Percentiles rank a stretch among this genome's conserved stretches.
Conservation (phyloP, 2,329 filamentous ascomycete species). For the Botrytis elliptica region DNA sequence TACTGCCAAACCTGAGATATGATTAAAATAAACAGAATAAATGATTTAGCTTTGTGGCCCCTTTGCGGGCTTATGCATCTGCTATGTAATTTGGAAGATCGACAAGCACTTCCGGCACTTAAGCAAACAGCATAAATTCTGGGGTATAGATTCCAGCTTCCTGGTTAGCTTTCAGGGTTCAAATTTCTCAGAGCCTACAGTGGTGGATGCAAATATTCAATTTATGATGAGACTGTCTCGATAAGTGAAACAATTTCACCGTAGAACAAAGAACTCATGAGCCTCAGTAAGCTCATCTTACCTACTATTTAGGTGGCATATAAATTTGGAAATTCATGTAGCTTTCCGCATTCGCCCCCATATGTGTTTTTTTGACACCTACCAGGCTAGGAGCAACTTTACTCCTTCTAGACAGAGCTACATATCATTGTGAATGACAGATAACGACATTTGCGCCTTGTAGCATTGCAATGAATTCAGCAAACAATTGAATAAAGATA, state of each 20-base stretch:
- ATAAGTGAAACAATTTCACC: slow-evolving; percentile 29
- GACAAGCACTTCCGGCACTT: slow-evolving; percentile 8
- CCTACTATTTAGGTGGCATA: slow-evolving; percentile 7
- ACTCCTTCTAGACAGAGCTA: slow-evolving; percentile 29
- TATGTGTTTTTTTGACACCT: slow-evolving; percentile 28
- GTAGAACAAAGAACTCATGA: slow-evolving; percentile 29
- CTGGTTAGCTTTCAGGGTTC: slow-evolving; percentile 1
- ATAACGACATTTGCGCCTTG: slow-evolving; percentile 26
- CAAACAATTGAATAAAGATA: slow-evolving; percentile 34
- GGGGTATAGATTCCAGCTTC: slow-evolving; percentile 13
- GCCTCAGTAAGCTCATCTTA: slow-evolving; percentile 18
- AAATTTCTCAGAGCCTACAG: slow-evolving; percentile 20
- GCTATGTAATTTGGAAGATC: neutral
- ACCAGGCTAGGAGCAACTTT: slow-evolving; percentile 26
- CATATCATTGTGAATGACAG: slow-evolving; percentile 31
- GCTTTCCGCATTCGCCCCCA: slow-evolving; percentile 23
- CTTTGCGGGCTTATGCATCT: neutral
- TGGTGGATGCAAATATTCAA: slow-evolving; percentile 28
- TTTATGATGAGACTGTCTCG: slow-evolving; percentile 29
- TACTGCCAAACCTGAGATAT: slow-evolving; percentile 8
- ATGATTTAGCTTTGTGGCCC: neutral
- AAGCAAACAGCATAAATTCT: neutral
- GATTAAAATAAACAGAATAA: slow-evolving; percentile 9
- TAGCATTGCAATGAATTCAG: slow-evolving; percentile 27
- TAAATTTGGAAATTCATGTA: slow-evolving; percentile 24